phyloP scores from a whole-genome alignment of 257 asterid species.

The Solanum acaule region DNA sequence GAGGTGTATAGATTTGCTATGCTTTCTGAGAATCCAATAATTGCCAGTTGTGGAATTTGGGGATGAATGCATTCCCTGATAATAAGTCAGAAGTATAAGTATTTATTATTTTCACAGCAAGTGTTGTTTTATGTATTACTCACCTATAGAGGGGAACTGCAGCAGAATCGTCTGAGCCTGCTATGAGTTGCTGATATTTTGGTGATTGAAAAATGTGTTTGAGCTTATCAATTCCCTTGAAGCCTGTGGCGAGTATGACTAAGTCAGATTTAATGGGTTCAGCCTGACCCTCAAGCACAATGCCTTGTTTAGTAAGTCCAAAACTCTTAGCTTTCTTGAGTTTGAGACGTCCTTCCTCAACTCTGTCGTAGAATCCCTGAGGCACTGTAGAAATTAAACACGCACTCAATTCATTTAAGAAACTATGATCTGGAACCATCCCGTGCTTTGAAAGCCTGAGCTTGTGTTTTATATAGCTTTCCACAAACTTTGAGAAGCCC shows the following conservation, averaged over 20 bases:
- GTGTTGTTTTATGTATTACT: background rate
- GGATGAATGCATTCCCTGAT: background rate
- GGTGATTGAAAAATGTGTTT: slow-evolving; percentile 20
- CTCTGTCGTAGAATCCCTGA: slow-evolving; percentile 33
- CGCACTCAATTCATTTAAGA: slow-evolving; percentile 24
- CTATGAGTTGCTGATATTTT: slow-evolving; percentile 12
- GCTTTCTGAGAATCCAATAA: background rate
- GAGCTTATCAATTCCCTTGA: slow-evolving; percentile 28
- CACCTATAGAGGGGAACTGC: slow-evolving; percentile 36
- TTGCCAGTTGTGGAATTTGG: background rate
- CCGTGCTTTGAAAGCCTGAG: slow-evolving; percentile 18
- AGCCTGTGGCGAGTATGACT: slow-evolving; percentile 45
- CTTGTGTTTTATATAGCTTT: slow-evolving; percentile 19
- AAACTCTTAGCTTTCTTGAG: slow-evolving; percentile 25
- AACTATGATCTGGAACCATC: slow-evolving; percentile 38
- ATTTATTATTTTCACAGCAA: background rate
- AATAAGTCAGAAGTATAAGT: background rate
- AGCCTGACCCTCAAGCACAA: slow-evolving; percentile 12
- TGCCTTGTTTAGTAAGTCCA: slow-evolving; percentile 26
- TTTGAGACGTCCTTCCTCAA: slow-evolving; percentile 36
- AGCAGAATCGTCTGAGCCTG: slow-evolving; percentile 1
- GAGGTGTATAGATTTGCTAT: background rate
- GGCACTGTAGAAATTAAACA: slow-evolving; percentile 28
- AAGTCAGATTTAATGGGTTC: slow-evolving; percentile 22
- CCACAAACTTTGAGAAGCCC: slow-evolving; percentile 34